phyloP scores from a whole-genome alignment of 2,329 filamentous ascomycete species.

The Cercospora sp. region DNA sequence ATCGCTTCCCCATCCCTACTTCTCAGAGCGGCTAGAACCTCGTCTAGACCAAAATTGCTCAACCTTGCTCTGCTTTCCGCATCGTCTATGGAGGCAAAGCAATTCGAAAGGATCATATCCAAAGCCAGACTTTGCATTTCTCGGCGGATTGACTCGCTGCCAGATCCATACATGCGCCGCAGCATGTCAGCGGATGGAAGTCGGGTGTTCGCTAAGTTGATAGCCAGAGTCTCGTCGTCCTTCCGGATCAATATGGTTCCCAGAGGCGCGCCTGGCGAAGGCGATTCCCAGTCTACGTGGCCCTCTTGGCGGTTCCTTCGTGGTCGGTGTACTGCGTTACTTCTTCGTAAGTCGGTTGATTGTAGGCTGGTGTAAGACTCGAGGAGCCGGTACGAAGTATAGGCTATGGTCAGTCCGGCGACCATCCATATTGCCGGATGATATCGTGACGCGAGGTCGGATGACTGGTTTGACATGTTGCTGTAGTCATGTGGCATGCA shows the following conservation, averaged over 20 bases:
- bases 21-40: slow-evolving; percentile 9
- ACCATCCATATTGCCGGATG: slow-evolving; percentile 57
- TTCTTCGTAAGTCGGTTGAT: slow-evolving; percentile 25
- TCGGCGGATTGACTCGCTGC: slow-evolving; percentile 6
- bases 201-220: slow-evolving; percentile 21
- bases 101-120: slow-evolving; percentile 11
- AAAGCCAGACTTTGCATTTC: slow-evolving; percentile 14
- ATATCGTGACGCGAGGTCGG: slow-evolving; percentile 37
- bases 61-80: slow-evolving; percentile 2
- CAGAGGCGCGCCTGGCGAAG: slow-evolving; percentile 22
- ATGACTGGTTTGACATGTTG: slow-evolving; percentile 28
- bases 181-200: slow-evolving; percentile 17
- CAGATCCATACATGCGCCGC: slow-evolving; percentile 14
- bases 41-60: slow-evolving; percentile 11
- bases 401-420: slow-evolving; percentile 59
- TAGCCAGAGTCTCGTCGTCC: slow-evolving; percentile 18
- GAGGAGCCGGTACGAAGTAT: slow-evolving; percentile 62
- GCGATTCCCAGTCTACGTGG: slow-evolving; percentile 9
- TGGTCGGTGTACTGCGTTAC: slow-evolving; percentile 28
- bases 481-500: slow-evolving; percentile 20
- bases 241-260: slow-evolving; percentile 20
- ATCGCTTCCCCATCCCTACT: slow-evolving; percentile 11
- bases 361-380: slow-evolving; percentile 11
- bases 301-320: slow-evolving; percentile 18
- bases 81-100: background rate